Evolutionary conservation across 495 filamentous ascomycete species (phyloP).

Genomic region (Amphirosellinia nigrospora): DNA sequence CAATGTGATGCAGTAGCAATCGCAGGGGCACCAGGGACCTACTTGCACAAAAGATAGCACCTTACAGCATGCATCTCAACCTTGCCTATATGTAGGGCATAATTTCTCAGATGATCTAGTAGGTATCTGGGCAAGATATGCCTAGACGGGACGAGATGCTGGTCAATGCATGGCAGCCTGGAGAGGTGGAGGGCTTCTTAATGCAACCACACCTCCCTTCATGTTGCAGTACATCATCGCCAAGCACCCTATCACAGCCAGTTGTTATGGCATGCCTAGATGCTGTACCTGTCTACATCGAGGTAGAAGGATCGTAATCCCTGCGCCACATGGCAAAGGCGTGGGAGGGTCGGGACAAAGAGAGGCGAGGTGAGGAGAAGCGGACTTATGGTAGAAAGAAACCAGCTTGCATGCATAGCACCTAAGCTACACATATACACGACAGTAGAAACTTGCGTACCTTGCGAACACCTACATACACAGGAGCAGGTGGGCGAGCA

Average conservation of each 20-base stretch:
- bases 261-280: background rate
- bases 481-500: slow-evolving; percentile 5
- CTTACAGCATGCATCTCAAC: slow-evolving; percentile 8
- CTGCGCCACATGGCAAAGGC: slow-evolving; percentile 26
- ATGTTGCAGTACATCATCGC: slow-evolving; percentile 8
- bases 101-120: slow-evolving; percentile 2
- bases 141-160: slow-evolving; percentile 1
- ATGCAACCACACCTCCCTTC: slow-evolving; percentile 16
- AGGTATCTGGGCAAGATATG: no score
- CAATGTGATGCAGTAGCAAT: background rate
- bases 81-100: background rate
- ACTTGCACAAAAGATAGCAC: background rate
- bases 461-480: background rate
- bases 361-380: slow-evolving; percentile 9
- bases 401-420: background rate
- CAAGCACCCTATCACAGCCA: background rate
- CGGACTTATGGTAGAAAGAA: slow-evolving; percentile 9
- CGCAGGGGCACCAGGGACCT: background rate
- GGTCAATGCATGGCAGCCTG: slow-evolving; percentile 5
- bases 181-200: slow-evolving; percentile 11
- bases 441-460: background rate
- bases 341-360: slow-evolving; percentile 14
- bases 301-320: slow-evolving; percentile 15
- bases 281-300: slow-evolving; percentile 10
- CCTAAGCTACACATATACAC: background rate